Evolutionary conservation across 1,139 yeast species (phyloP).

Genomic region (Meyerozyma athensensis): DNA sequence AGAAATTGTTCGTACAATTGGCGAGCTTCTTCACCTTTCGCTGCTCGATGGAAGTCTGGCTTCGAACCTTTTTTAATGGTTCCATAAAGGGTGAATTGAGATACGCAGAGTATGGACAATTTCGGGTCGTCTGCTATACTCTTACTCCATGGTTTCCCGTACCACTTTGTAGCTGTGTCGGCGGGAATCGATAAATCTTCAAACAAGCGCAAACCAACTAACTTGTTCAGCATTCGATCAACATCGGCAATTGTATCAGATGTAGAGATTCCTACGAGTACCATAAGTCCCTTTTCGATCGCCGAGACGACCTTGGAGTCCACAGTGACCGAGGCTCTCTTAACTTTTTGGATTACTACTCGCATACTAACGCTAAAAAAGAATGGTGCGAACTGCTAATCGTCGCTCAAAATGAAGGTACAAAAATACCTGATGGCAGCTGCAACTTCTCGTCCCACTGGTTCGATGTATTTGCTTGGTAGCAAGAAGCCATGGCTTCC

Average conservation of each 20-base stretch:
- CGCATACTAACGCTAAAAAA: constrained; percentile 45
- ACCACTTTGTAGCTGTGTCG: constrained; percentile 39
- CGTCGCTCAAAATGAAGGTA: constrained; percentile 49
- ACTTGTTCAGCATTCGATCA: constrained; percentile 59
- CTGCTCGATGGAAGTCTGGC: constrained; percentile 91
- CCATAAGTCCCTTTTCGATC: constrained; percentile 72
- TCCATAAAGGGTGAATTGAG: constrained; percentile 87
- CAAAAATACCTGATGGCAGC: constrained; percentile 69
- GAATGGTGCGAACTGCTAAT: constrained; percentile 8
- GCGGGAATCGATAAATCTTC: constrained; percentile 46
- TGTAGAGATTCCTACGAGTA: constrained; percentile 78
- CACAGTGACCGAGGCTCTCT: constrained; percentile 82
- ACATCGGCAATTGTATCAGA: constrained; percentile 75
- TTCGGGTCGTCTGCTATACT: constrained; percentile 29
- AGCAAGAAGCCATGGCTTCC: constrained; percentile 81
- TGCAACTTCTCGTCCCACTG: constrained; percentile 74
- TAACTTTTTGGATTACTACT: constrained; percentile 84
- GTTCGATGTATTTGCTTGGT: constrained; percentile 64
- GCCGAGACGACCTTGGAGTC: constrained; percentile 63
- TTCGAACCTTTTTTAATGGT: constrained; percentile 83
- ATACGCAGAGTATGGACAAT: constrained; percentile 52
- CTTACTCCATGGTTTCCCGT: constrained; percentile 58
- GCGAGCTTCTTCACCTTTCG: constrained; percentile 70
- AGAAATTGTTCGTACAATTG: constrained; percentile 64
- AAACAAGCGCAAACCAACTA: constrained; percentile 63